Percentiles rank a stretch among this genome's conserved stretches.
Evolutionary conservation across 2,329 filamentous ascomycete genomes (phyloP).

Genomic region (Pseudogymnoascus sp.): DNA sequence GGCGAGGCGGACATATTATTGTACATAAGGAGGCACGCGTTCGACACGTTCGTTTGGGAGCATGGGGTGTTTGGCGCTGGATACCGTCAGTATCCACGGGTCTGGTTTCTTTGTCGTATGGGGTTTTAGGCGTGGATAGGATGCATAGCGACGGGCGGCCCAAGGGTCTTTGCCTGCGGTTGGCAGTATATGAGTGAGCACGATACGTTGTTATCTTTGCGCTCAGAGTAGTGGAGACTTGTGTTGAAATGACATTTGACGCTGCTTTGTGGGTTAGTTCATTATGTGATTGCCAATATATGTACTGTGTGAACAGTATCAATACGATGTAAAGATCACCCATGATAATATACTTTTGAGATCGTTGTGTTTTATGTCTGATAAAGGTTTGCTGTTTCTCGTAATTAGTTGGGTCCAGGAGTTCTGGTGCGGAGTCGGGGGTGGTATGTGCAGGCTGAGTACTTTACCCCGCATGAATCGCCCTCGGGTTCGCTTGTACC

Average conservation of each 20-base stretch:
- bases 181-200: neutral
- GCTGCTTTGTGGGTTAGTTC: neutral
- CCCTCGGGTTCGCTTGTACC: slow-evolving; percentile 3
- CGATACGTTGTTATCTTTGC: slow-evolving; percentile 8
- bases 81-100: neutral
- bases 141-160: slow-evolving; percentile 4
- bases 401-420: neutral
- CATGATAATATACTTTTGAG: neutral
- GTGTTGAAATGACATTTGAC: slow-evolving; percentile 5
- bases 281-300: neutral
- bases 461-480: neutral
- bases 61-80: slow-evolving; percentile 8
- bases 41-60: slow-evolving; percentile 5
- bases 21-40: slow-evolving; percentile 3
- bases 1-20: neutral
- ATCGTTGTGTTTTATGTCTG: neutral
- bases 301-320: neutral
- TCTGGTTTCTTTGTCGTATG: slow-evolving; percentile 1
- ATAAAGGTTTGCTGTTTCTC: neutral
- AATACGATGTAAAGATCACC: neutral
- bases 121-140: neutral
- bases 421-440: neutral
- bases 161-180: neutral
- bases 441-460: neutral
- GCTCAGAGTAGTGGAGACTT: neutral